Evolutionary conservation across 2,329 filamentous ascomycete species (phyloP).

Genomic region (Teratosphaeria destructans): DNA sequence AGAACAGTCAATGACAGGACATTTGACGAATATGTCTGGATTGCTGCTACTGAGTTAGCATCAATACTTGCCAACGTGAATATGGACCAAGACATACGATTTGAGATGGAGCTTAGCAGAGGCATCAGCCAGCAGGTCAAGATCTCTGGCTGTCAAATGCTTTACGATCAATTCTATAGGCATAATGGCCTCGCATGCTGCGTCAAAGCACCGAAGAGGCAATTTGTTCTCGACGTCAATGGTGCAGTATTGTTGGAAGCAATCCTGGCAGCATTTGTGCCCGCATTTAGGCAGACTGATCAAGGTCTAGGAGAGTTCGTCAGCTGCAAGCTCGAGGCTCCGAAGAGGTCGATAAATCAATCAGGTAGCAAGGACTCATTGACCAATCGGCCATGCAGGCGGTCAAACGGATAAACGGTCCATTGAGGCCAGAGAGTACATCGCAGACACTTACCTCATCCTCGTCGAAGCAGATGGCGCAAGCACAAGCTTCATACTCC

Average conservation of each 20-base stretch:
- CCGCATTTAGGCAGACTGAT: conserved; percentile 1
- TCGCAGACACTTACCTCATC: neutral
- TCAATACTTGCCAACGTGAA: neutral
- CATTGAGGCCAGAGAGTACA: neutral
- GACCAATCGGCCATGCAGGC: neutral
- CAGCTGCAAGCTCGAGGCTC: neutral
- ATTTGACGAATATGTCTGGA: conserved; percentile 2
- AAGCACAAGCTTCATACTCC: neutral
- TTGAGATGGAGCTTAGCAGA: neutral
- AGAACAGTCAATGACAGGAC: conserved; percentile 2
- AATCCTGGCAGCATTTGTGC: conserved; percentile 5
- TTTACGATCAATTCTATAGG: neutral
- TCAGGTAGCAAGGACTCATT: neutral
- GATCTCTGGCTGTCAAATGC: neutral
- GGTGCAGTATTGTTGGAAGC: conserved; percentile 3
- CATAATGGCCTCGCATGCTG: neutral
- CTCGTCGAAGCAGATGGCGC: conserved; percentile 2
- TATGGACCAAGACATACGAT: neutral
- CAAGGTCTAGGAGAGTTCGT: neutral
- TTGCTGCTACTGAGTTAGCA: neutral
- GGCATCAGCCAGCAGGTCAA: neutral
- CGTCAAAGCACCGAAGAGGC: conserved; percentile 3
- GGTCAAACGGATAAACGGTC: neutral
- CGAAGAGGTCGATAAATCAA: neutral
- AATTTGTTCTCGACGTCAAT: neutral